Evolutionary conservation across 2,329 filamentous ascomycete genomes (phyloP), one percentile per base, ranked within the genome.

Genomic region (Ustulina deusta): DNA sequence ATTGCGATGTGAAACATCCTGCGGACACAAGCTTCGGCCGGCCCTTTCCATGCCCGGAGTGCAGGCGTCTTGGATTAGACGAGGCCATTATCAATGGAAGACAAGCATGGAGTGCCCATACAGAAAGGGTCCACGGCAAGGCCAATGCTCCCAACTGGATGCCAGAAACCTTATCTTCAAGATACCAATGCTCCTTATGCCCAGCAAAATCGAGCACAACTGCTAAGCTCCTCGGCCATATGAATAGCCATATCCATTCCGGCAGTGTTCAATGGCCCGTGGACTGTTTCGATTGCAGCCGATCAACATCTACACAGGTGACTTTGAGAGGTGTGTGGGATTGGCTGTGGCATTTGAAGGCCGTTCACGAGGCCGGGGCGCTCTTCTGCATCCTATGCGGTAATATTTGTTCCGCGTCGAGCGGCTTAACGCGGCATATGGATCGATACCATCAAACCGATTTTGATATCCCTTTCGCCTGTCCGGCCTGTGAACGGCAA

Each of bases 331-430:
- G 40, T 9, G 10, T 57, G 15, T 57, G 11, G 11, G 20, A 57
- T 27, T 57, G 11, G 36, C 36, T 44, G 15, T 42, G 11, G 36
- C 54, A 57, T 44, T 57, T 57, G 1, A 57, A 44, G 11, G 40
- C 36, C 13, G 1, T 57, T 44, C n/a, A 57, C n/a, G 13, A 27
- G 2, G 40, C 54, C 20, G 1, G 1, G 20, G 54, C 54, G n/a
- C n/a, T 57, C 17, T 57, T 57, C 27, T 57, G n/a, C n/a, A 57
- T 57, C 27, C 36, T 57, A 27, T 57, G 27, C 17, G n/a, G 27
- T 57, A 5, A 57, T 57, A 44, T 57, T 27, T 57, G 27, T 44
- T 27, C 22, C 27, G 15, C 27, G 7, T 3, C n/a, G 27, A 57
- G 36, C 36, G 27, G 36, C 13, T 27, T 57, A 42, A 57, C 40